Evolutionary conservation across 2,329 filamentous ascomycete species (phyloP).

Genomic region (Paecilomyces variotii): DNA sequence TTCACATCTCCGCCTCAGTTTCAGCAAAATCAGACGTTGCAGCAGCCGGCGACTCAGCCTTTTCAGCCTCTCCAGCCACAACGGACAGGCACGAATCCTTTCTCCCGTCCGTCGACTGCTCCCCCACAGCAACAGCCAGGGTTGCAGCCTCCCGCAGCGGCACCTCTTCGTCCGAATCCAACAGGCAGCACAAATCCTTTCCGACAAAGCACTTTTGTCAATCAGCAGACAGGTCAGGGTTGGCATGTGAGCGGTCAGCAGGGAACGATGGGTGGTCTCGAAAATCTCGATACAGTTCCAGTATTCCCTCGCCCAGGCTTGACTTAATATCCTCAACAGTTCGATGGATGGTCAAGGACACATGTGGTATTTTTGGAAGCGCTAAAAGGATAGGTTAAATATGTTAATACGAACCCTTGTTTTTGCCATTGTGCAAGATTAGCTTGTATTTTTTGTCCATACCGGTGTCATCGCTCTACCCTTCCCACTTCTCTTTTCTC

Average conservation of each 20-base stretch:
- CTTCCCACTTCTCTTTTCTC: background rate
- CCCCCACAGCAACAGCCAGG: slow-evolving; percentile 25
- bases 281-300: slow-evolving; percentile 69
- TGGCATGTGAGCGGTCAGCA: slow-evolving; percentile 72
- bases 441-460: background rate
- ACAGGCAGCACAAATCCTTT: slow-evolving; percentile 94
- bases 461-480: background rate
- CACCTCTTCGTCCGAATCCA: slow-evolving; percentile 60
- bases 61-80: slow-evolving; percentile 47
- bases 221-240: slow-evolving; percentile 76
- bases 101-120: slow-evolving; percentile 48
- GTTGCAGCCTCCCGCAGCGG: slow-evolving; percentile 27
- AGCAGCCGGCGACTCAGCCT: slow-evolving; percentile 30
- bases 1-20: slow-evolving; percentile 15
- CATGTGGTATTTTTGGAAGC: background rate
- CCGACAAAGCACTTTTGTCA: slow-evolving; percentile 81
- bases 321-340: slow-evolving; percentile 8
- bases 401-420: background rate
- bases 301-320: slow-evolving; percentile 76
- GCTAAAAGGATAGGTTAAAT: background rate
- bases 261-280: slow-evolving; percentile 66
- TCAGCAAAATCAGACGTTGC: slow-evolving; percentile 24
- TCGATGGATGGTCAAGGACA: background rate
- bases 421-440: background rate
- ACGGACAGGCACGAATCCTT: slow-evolving; percentile 65